phyloP scores from a whole-genome alignment of 495 filamentous ascomycete genomes.

The Umbilicaria muhlenbergii region DNA sequence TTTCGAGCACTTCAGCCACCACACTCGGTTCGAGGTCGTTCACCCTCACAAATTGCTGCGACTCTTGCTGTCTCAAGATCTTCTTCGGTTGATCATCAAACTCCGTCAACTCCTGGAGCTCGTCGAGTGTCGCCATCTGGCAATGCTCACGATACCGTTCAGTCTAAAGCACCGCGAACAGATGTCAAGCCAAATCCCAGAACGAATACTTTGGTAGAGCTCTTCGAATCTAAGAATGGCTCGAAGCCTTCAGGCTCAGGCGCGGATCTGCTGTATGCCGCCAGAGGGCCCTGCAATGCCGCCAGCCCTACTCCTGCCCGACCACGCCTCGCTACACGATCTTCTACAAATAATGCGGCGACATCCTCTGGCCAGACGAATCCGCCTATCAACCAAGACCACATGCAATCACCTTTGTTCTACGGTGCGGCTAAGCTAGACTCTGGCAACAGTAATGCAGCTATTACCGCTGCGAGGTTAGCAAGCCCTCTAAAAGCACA shows the following conservation, averaged over 20 bases:
- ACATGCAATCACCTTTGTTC: constrained; percentile 1
- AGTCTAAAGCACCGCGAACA: constrained; percentile 16
- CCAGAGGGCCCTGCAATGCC: constrained; percentile 8
- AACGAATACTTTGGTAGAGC: constrained; percentile 40
- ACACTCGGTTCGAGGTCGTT: constrained; percentile 15
- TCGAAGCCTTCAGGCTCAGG: constrained; percentile 4
- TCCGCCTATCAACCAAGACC: constrained; percentile 1
- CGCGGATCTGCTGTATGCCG: too few relatives aligned
- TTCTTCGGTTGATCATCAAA: constrained; percentile 21
- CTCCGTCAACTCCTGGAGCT: constrained; percentile 9
- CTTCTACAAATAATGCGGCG: constrained; percentile 4
- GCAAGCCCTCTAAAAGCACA: not conserved
- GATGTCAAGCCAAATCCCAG: constrained; percentile 38
- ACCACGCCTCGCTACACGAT: constrained; percentile 3
- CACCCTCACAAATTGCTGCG: constrained; percentile 38
- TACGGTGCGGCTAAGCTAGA: too few relatives aligned
- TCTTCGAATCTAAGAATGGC: constrained; percentile 37
- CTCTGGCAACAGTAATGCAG: not conserved
- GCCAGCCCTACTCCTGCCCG: constrained; percentile 12
- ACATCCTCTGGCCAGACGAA: not conserved
- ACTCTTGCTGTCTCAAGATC: constrained; percentile 39
- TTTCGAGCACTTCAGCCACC: constrained; percentile 3
- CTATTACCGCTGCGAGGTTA: not conserved
- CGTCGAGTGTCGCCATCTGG: not conserved
- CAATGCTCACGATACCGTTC: constrained; percentile 7